Evolutionary conservation across 106 monocot genomes (phyloP).

Genomic region (Gastrodia elata): DNA sequence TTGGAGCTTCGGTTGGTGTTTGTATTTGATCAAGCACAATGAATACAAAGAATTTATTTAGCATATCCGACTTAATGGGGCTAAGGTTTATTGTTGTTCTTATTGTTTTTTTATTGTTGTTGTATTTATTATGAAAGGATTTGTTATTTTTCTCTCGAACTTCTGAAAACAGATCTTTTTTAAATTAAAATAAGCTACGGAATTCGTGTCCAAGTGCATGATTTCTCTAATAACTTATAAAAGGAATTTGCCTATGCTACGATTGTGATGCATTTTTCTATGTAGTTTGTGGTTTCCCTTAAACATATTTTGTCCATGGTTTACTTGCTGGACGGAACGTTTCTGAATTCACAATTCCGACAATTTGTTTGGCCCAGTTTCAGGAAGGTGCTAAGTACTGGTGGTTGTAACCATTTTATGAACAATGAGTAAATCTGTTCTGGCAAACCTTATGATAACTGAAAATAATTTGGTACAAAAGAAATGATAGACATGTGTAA

Average conservation of each 20-base stretch:
- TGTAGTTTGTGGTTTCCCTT: background rate
- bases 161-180: background rate
- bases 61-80: too few relatives aligned
- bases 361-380: background rate
- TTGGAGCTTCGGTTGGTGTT: too few relatives aligned
- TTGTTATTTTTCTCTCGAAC: background rate
- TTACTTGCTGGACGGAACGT: background rate
- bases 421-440: background rate
- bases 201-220: background rate
- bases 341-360: background rate
- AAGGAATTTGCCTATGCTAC: background rate
- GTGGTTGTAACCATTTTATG: background rate
- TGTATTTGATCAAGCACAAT: too few relatives aligned
- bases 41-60: too few relatives aligned
- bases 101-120: background rate
- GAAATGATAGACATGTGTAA: background rate
- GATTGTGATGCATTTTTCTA: background rate
- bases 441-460: background rate
- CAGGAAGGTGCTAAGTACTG: background rate
- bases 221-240: background rate
- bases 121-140: background rate
- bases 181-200: background rate
- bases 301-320: background rate
- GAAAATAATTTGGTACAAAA: background rate
- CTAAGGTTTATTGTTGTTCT: too few relatives aligned